These are phyloP conservation scores for Trichoderma endophyticum DNA, from an alignment of 2,329 filamentous ascomycete species.

Conservation along the genomic window DNA sequence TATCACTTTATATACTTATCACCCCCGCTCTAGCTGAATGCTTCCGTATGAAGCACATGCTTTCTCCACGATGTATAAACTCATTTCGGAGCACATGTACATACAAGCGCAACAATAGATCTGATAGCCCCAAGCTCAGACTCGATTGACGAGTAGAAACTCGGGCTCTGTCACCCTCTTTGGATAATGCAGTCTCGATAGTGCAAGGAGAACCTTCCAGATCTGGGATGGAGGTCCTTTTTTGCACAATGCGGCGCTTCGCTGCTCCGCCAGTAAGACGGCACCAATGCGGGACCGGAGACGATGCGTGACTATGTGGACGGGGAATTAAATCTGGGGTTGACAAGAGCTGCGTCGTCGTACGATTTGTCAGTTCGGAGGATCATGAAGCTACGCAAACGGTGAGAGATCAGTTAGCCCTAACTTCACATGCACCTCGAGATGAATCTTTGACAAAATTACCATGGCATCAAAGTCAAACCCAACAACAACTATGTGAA, in stretches of 20 bases:
- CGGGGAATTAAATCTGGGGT: conserved; percentile 4
- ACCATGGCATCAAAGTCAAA: neutral
- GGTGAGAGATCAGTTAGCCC: neutral
- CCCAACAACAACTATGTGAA: neutral
- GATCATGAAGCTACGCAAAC: neutral
- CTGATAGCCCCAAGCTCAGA: neutral
- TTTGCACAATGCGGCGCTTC: conserved; percentile 7
- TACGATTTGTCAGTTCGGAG: neutral
- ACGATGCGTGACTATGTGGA: neutral
- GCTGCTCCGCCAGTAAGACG: conserved; percentile 6
- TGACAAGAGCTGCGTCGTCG: neutral
- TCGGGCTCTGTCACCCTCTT: neutral
- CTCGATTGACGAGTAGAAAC: conserved; percentile 4
- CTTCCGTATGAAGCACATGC: neutral
- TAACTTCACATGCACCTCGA: neutral
- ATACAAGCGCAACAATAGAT: neutral
- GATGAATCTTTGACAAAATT: neutral
- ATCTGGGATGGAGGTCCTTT: conserved; percentile 6
- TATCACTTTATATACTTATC: neutral
- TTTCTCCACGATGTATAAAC: conserved; percentile 1
- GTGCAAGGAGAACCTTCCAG: conserved; percentile 15
- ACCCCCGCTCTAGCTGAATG: neutral
- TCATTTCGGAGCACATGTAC: neutral
- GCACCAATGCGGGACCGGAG: neutral
- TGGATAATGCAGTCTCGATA: neutral